These are phyloP conservation scores for Canariomyces notabilis DNA, from an alignment of 2,329 filamentous ascomycete genomes.

Conservation along the genomic window DNA sequence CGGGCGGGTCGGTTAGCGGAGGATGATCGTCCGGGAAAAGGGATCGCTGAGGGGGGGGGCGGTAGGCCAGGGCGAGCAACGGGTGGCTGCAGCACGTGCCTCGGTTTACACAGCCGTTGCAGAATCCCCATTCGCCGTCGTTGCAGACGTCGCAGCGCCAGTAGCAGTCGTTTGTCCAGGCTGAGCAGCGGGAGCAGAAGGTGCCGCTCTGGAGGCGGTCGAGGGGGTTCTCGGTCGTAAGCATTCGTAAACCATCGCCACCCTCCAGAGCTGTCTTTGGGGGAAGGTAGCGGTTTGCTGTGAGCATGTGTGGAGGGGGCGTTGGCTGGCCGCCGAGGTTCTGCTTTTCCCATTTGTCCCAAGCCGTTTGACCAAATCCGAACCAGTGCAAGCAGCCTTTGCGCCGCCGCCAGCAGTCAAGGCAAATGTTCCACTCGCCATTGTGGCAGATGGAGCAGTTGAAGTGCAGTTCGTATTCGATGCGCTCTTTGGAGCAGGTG, in stretches of 20 bases:
- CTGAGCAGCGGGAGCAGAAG: slow-evolving; percentile 74
- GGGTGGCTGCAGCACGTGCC: slow-evolving; percentile 77
- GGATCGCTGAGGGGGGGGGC: slow-evolving; percentile 27
- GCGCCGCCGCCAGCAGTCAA: slow-evolving; percentile 70
- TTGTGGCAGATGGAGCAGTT: slow-evolving; percentile 67
- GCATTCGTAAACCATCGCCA: slow-evolving; percentile 50
- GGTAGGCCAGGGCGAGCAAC: slow-evolving; percentile 69
- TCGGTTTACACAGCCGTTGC: slow-evolving; percentile 79
- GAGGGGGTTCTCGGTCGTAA: slow-evolving; percentile 63
- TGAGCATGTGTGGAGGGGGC: slow-evolving; percentile 54
- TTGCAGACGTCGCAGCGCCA: slow-evolving; percentile 89
- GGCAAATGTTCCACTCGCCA: slow-evolving; percentile 74
- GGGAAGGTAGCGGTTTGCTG: slow-evolving; percentile 50
- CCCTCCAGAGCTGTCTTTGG: slow-evolving; percentile 47
- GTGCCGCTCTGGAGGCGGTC: slow-evolving; percentile 69
- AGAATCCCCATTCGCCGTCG: slow-evolving; percentile 92
- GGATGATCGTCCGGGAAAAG: background rate
- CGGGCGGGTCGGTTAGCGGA: background rate
- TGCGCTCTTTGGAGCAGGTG: slow-evolving; percentile 63
- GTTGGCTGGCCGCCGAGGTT: slow-evolving; percentile 32
- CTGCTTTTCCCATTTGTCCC: slow-evolving; percentile 58
- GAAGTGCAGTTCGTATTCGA: slow-evolving; percentile 84
- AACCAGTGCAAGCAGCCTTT: slow-evolving; percentile 83
- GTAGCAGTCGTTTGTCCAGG: slow-evolving; percentile 75
- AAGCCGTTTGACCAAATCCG: slow-evolving; percentile 73